Base-by-base conservation (phyloP, 257 asterid genomes). In the Voacanga thouarsii region DNA sequence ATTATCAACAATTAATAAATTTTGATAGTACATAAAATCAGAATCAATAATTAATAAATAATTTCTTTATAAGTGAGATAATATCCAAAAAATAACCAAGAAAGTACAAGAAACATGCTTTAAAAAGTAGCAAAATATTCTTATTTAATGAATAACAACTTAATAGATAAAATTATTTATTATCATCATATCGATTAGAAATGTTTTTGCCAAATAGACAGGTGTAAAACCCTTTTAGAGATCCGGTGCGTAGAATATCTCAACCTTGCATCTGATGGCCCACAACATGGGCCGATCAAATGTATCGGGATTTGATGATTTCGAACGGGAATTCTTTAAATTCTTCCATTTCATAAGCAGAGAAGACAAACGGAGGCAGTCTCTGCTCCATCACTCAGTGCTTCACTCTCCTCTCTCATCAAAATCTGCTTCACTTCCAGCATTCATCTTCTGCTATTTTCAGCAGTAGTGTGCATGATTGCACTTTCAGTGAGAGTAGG, bases 311-410 rank as follows among this genome's bases (percentile, higher is more conserved):
- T 60, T 44, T 75, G 76, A 9, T 33, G 72, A 68, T 39, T 28
- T 30, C 5, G 69, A 80, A 67, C 76, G 83, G 41, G 83, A 74
- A 53, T 75, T 67, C 24, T 10, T 26, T 71, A 10, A 43, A 8
- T 71, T 71, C 75, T 44, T 71, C 41, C 55, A 23, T 7, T 70
- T 41, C 61, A 64, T 43, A n/a, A 39, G 4, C 16, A 15, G 71
- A 65, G 78, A 14, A 71, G 2, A 19, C 7, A 28, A 15, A 33
- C 50, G 9, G 3, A 19, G 45, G 6, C 23, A 21, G 47, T 9
- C 76, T 11, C 1, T 1, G 63, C 24, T 63, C 45, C 26, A 8
- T 64, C 26, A 0, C 59, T 43, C 74, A 9, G 66, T 59, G 5
- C 16, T 14, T 19, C 68, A 65, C 59, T 15, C 71, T 6, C 12